Evolutionary conservation across 805 yeast species (phyloP), one percentile per base, ranked within the genome.

Genomic region (Yarrowia divulgata): DNA sequence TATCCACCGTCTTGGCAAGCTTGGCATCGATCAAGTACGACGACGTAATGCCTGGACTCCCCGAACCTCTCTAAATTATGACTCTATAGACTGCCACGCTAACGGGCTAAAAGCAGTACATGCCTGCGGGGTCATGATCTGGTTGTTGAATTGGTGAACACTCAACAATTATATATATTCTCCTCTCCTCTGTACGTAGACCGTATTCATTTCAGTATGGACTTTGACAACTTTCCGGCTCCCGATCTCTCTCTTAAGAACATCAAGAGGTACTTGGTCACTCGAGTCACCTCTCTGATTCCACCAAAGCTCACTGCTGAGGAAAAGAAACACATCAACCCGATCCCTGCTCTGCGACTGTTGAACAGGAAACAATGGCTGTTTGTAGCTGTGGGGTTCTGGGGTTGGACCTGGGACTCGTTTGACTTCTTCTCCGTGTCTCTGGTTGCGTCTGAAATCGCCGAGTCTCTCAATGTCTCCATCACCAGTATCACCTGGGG

Each of bases 361-460:
- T n/a, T 52, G 16, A 52, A n/a, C 42, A 13, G 42, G 67, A 81
- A 76, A 70, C 89, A 88, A 73, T 88, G 92, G 90, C 81, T 82
- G 70, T 85, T 84, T 70, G 87, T 88, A 74, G 74, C 81, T 29
- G 81, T 87, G 74, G 91, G 90, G 1, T 85, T 86, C 73, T 75
- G 79, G 42, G 90, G 87, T 35, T 89, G 93, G 92, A 82, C 89
- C 1, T 82, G 88, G 83, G 93, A 88, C 74, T 88, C 91, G 2
- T 84, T 88, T 77, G 92, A 88, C 73, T 89, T 87, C 78, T 89
- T 89, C 75, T 79, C 85, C 37, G 88, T 87, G 9, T 83, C 89
- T 12, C 81, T 88, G 55, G 83, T 86, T 67, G 88, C 84, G 3
- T 69, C 83, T 0, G 76, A 80, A 1, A 79, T 54, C 12, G 60